Evolutionary conservation across 2,329 filamentous ascomycete genomes (phyloP), one percentile per base, ranked within the genome.

Genomic region (Exophiala calicioides): DNA sequence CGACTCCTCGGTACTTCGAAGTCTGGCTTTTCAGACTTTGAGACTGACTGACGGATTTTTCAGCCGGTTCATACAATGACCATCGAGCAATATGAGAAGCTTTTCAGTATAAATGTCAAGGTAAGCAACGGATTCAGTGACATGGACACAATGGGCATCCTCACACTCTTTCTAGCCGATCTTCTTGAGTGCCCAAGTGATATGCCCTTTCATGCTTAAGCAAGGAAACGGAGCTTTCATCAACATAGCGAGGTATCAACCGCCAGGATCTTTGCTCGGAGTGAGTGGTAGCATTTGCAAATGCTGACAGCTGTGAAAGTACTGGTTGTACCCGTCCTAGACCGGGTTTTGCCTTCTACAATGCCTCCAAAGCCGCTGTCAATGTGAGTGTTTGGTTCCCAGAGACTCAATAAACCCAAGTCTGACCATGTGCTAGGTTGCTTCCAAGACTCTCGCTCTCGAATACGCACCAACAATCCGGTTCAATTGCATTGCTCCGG

Each of bases 401-500:
- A 15, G 6, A 39, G 23, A 16, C 26, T 26, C 9, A 9, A 2
- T 15, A n/a, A 26, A 39, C 12, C 7, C 32, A 7, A 26, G 20
- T 9, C 36, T 39, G 12, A 39, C 20, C 8, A 27, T 6, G 75
- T 76, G 54, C 83, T 75, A 77, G 55, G 83, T 77, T 34, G 79
- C 78, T 8, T 82, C 80, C 2, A 82, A 81, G 66, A 77, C 78
- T 9, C 73, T 90, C 53, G 86, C 85, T 0, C 81, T 85, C 1
- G 86, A 90, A 63, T 89, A 85, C 56, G 86, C 83, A 0, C 76
- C 79, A 0, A 78, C 85, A 44, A 86, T 90, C 53, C 78, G 85
- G 0, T 83, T 89, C 59, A 88, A 88, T 53, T 77, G 79, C 2
- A 79, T 89, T 9, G 85, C 81, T 34, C 85, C 85, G 0, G 75